These are phyloP conservation scores for Emydomyces testavorans DNA, from an alignment of 2,329 filamentous ascomycete genomes.

Conservation along the genomic window DNA sequence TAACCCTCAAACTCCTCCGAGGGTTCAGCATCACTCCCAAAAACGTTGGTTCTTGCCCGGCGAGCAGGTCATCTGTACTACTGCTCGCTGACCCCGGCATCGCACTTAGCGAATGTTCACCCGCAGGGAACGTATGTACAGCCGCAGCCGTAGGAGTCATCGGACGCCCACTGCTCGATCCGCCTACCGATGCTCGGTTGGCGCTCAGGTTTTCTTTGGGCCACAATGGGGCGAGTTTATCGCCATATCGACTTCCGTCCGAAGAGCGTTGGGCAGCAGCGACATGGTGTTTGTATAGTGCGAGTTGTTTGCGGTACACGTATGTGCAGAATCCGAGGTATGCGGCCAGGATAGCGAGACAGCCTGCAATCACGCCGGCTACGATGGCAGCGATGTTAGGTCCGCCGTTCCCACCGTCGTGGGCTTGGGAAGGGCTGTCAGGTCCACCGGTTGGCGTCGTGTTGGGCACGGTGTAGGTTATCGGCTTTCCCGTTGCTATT, in stretches of 20 bases:
- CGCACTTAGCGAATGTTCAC: constrained; percentile 24
- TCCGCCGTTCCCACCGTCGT: constrained; percentile 26
- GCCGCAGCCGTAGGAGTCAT: constrained; percentile 11
- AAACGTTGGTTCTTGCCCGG: constrained; percentile 57
- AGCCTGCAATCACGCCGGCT: constrained; percentile 52
- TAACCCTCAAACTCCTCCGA: constrained; percentile 55
- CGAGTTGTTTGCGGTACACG: constrained; percentile 60
- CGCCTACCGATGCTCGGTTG: background rate
- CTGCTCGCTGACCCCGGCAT: constrained; percentile 32
- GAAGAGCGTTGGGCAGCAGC: constrained; percentile 51
- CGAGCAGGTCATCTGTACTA: constrained; percentile 47
- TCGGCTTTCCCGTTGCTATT: constrained; percentile 56
- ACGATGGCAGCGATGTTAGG: constrained; percentile 46
- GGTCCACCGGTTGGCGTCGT: constrained; percentile 4
- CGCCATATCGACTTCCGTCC: constrained; percentile 30
- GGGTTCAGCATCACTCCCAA: constrained; percentile 59
- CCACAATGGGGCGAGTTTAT: constrained; percentile 13
- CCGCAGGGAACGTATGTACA: constrained; percentile 7
- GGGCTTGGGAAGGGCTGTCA: constrained; percentile 22
- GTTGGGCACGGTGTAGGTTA: constrained; percentile 53
- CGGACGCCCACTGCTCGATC: constrained; percentile 1
- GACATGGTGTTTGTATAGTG: constrained; percentile 58
- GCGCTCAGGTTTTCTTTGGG: constrained; percentile 18
- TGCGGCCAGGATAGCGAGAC: constrained; percentile 52
- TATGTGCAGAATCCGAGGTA: constrained; percentile 69